Evolutionary conservation across 2,329 filamentous ascomycete genomes (phyloP).

Genomic region (Laburnicola sp.): DNA sequence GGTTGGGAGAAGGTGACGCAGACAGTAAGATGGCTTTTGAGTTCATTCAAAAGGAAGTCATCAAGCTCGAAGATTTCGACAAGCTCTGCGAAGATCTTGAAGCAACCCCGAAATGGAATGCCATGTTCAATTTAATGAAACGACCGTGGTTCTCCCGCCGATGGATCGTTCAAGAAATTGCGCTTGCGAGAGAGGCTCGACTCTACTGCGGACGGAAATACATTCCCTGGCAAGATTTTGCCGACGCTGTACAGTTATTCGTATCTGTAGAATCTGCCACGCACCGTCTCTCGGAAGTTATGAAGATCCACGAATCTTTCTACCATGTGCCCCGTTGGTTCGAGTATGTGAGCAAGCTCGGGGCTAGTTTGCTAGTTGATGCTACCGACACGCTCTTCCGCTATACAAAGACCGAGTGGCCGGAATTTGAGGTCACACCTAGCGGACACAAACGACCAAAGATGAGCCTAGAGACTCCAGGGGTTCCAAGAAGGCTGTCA

Average conservation of each 20-base stretch:
- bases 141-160: conserved; percentile 5
- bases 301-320: conserved; percentile 32
- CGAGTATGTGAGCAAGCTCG: conserved; percentile 40
- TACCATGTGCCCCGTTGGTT: conserved; percentile 36
- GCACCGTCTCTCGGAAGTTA: conserved; percentile 42
- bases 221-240: conserved; percentile 42
- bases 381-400: conserved; percentile 41
- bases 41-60: conserved; percentile 33
- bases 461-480: not conserved
- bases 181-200: not conserved
- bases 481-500: not conserved
- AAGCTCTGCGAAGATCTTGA: not conserved
- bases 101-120: not conserved
- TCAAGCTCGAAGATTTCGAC: conserved; percentile 17
- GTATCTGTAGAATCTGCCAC: conserved; percentile 44
- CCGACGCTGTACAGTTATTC: conserved; percentile 45
- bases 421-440: not conserved
- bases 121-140: conserved; percentile 1
- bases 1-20: conserved; percentile 28
- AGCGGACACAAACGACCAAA: not conserved
- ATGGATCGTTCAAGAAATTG: conserved; percentile 13
- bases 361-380: conserved; percentile 43
- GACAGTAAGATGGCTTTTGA: conserved; percentile 30
- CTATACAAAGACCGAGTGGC: conserved; percentile 10
- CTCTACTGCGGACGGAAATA: conserved; percentile 1